These are phyloP conservation scores for Exophiala calicioides DNA, from an alignment of 2,329 filamentous ascomycete species.

Conservation along the genomic window DNA sequence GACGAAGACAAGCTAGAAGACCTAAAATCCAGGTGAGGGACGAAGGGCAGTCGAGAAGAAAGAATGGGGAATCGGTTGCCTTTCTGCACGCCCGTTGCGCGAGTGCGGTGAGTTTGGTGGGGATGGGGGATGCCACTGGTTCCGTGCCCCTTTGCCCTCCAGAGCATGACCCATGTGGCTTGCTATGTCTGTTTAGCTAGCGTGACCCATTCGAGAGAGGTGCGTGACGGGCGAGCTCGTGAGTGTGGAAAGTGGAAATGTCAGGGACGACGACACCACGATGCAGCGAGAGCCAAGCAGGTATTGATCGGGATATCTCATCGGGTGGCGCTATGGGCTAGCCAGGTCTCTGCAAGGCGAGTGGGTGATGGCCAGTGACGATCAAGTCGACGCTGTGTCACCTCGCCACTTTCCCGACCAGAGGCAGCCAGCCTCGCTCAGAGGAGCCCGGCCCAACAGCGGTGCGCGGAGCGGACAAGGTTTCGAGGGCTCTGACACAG, in stretches of 20 bases:
- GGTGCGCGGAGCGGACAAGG: conserved; percentile 6
- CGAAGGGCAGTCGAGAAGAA: conserved; percentile 9
- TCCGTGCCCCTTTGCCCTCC: conserved; percentile 11
- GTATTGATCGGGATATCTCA: conserved; percentile 19
- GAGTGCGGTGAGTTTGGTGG: conserved; percentile 10
- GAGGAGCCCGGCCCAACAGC: conserved; percentile 7
- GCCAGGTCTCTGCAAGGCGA: conserved; percentile 19
- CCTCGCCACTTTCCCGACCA: conserved; percentile 23
- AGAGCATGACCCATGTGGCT: conserved; percentile 27
- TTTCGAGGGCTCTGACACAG: conserved; percentile 2
- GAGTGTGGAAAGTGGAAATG: conserved; percentile 7
- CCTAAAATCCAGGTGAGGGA: conserved; percentile 12
- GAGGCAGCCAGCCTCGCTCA: conserved; percentile 25
- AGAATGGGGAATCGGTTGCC: conserved; percentile 23
- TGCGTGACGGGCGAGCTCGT: conserved; percentile 22
- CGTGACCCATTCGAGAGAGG: conserved; percentile 23
- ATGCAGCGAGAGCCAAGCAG: conserved; percentile 13
- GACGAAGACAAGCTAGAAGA: conserved; percentile 17
- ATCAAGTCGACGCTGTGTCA: conserved; percentile 22
- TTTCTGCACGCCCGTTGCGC: conserved; percentile 8
- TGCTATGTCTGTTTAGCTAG: conserved; percentile 20
- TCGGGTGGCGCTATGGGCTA: conserved; percentile 3
- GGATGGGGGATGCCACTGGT: conserved; percentile 1
- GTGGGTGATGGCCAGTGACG: conserved; percentile 13
- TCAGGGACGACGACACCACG: conserved; percentile 4